These are phyloP conservation scores for Uncinocarpus reesii DNA, from an alignment of 2,329 filamentous ascomycete genomes.

Conservation along the genomic window DNA sequence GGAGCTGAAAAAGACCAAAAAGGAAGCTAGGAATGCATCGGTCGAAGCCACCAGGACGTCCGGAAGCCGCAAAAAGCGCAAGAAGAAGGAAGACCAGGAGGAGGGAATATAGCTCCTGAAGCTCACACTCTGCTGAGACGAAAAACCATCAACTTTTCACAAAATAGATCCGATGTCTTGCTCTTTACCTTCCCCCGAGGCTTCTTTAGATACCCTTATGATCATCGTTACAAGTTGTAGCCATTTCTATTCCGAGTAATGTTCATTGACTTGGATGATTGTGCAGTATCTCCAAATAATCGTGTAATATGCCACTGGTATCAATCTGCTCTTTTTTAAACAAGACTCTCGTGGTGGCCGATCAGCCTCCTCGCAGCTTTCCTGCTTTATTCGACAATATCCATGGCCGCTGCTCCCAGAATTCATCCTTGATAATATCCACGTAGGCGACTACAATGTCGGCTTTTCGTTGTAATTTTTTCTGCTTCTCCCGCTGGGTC, in stretches of 20 bases:
- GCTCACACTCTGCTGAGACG: not conserved
- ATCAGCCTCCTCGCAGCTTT: conserved; percentile 43
- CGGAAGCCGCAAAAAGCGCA: conserved; percentile 39
- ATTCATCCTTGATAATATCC: conserved; percentile 91
- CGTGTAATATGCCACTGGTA: not conserved
- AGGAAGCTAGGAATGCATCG: conserved; percentile 26
- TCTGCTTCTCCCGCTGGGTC: conserved; percentile 72
- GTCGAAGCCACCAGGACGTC: conserved; percentile 33
- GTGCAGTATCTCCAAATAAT: not conserved
- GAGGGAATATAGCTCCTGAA: conserved; percentile 8
- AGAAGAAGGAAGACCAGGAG: conserved; percentile 27
- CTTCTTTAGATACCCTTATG: too few species aligned
- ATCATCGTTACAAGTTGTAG: too few species aligned
- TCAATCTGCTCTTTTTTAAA: not conserved
- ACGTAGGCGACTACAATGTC: conserved; percentile 71
- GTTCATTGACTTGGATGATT: too few species aligned
- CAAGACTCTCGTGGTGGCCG: not conserved
- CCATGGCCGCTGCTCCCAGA: conserved; percentile 85
- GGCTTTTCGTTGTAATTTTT: conserved; percentile 70
- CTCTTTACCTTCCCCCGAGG: too few species aligned
- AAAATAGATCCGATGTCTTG: too few species aligned
- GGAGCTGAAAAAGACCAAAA: conserved; percentile 18
- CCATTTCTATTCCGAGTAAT: too few species aligned
- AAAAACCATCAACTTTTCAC: too few species aligned
- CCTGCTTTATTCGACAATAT: conserved; percentile 64